Conservation (phyloP, 148 eudicot genomes). For the Persicaria maculosa region DNA sequence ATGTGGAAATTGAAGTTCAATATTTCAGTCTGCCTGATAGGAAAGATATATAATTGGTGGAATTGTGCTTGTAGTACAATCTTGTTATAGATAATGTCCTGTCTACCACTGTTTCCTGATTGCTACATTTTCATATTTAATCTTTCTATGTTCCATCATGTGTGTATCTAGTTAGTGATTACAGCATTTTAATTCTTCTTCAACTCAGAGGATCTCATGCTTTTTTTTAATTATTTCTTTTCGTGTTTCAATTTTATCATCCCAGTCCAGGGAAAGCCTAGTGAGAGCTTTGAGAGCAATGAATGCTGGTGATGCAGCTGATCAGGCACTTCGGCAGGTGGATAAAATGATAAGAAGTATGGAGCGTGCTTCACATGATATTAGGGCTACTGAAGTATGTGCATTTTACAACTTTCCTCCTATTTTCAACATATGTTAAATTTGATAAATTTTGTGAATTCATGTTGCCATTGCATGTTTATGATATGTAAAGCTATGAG, state of each 20-base stretch:
- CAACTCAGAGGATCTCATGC: neutral
- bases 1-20: neutral
- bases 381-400: conserved; percentile 48
- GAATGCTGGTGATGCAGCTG: conserved; percentile 98
- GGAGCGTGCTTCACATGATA: conserved; percentile 74
- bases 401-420: neutral
- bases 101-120: neutral
- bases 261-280: conserved; percentile 84
- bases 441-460: neutral
- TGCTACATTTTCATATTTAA: neutral
- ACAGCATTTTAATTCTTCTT: neutral
- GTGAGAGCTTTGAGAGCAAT: conserved; percentile 57
- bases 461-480: neutral
- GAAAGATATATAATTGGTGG: neutral
- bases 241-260: conserved; percentile 8
- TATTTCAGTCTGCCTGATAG: neutral
- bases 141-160: neutral
- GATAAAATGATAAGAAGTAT: conserved; percentile 68
- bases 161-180: neutral
- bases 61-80: neutral
- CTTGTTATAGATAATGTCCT: neutral
- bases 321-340: conserved; percentile 81
- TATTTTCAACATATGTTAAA: neutral
- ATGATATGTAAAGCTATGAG: neutral
- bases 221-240: conserved; percentile 6